Evolutionary conservation across 305 asterid species (phyloP), one percentile per base, ranked within the genome.

Genomic region (Striga hermonthica): DNA sequence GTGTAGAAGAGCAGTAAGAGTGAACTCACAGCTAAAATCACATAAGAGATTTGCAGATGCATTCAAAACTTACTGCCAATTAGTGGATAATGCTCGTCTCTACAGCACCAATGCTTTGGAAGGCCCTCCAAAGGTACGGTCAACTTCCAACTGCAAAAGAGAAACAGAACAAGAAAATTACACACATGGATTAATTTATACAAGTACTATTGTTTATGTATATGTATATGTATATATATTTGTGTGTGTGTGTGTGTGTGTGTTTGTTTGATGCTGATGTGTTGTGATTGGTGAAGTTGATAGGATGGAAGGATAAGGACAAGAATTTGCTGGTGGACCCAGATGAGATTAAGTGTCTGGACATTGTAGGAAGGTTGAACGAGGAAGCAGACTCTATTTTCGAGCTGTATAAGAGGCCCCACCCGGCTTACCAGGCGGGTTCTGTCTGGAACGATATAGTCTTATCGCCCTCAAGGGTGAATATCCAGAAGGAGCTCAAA

Each of bases 371-470:
- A 52, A 76, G 82, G 75, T 74, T 86, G 76, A 85, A 88, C 37
- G 95, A 83, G 31, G 81, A 76, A 6, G 95, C 93, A 44, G 87
- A 84, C 62, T 83, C 88, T 58, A 88, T 90, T 31, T 85, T 84
- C 57, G 91, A 90, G 66, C 93, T 94, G 62, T 90, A 86, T 83
- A 85, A 76, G 73, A 67, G 72, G 11, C 83, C 82, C 34, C 77
- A 84, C 71, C 99, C 96, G 16, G 95, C 95, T 57, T 82, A 64
- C 57, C 78, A 85, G 79, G 62, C 78, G 35, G 99, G 99, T 53
- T 88, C 99, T 0, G 86, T 86, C 37, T 90, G 99, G 99, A 88
- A 90, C 61, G 97, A 94, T 79, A 94, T 93, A 60, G 99, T 93
- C 56, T 45, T 81, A 78, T 93, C 99, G 0, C 99, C 99, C 65